Conservation (phyloP, 495 filamentous ascomycete species). For the Talaromyces stipitatus region DNA sequence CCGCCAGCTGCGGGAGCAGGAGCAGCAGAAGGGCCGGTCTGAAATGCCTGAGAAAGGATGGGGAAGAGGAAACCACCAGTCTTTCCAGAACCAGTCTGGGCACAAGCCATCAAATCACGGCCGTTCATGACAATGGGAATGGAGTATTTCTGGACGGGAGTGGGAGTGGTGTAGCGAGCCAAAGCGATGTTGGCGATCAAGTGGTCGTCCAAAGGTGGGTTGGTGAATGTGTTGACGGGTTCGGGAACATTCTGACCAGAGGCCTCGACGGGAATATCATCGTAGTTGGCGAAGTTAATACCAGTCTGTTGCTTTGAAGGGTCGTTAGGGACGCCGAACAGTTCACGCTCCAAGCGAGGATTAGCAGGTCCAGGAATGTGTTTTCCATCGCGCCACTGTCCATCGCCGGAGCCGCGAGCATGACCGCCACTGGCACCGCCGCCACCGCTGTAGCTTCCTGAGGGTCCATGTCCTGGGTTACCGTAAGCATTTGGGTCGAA, state of each 20-base stretch:
- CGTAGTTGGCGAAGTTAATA: conserved; percentile 99
- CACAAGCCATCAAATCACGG: conserved; percentile 97
- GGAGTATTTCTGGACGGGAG: conserved; percentile 96
- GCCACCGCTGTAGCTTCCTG: conserved; percentile 23
- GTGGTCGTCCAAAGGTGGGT: conserved; percentile 90
- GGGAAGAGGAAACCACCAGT: conserved; percentile 99
- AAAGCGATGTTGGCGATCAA: conserved; percentile 85
- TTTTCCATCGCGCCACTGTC: conserved; percentile 94
- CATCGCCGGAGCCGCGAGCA: conserved; percentile 80
- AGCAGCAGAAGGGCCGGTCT: conserved; percentile 68
- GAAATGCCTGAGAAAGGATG: conserved; percentile 91
- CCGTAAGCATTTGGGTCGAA: conserved; percentile 69
- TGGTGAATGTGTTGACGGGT: conserved; percentile 79
- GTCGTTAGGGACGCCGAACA: conserved; percentile 91
- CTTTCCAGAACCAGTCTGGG: conserved; percentile 98
- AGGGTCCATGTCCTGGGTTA: conserved; percentile 44
- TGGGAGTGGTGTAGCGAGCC: conserved; percentile 88
- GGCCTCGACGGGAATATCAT: conserved; percentile 97
- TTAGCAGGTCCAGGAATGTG: conserved; percentile 86
- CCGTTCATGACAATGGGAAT: conserved; percentile 96
- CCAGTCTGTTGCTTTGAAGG: conserved; percentile 90
- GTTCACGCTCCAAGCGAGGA: conserved; percentile 83
- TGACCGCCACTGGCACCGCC: conserved; percentile 37
- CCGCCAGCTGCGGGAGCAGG: conserved; percentile 51
- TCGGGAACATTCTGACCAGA: conserved; percentile 93